Evolutionary conservation across 177 flowering plant species (phyloP).

Genomic region (Vitis hybrid): DNA sequence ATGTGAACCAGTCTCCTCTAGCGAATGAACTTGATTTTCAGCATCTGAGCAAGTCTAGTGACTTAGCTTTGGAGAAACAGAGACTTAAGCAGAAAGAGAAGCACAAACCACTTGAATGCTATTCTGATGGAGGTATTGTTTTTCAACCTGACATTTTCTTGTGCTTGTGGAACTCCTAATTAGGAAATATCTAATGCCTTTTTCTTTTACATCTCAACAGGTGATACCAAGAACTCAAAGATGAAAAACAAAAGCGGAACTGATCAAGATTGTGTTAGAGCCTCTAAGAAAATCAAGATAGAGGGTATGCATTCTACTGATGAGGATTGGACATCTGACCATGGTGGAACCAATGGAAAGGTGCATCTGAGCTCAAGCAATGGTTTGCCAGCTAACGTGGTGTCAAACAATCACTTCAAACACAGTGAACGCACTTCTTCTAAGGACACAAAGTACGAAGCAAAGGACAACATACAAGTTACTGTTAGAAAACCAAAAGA

Average conservation of each 20-base stretch:
- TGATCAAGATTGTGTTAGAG: constrained; percentile 27
- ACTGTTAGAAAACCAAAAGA: constrained; percentile 23
- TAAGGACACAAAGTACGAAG: constrained; percentile 29
- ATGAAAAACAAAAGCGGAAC: constrained; percentile 25
- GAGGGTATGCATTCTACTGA: constrained; percentile 21
- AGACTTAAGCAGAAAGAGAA: constrained; percentile 41
- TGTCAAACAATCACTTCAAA: constrained; percentile 30
- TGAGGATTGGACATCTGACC: constrained; percentile 29
- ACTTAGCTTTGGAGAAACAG: constrained; percentile 27
- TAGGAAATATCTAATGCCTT: not conserved
- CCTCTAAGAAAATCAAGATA: constrained; percentile 35
- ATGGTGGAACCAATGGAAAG: constrained; percentile 23
- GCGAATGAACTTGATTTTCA: constrained; percentile 26
- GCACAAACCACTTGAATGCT: constrained; percentile 23
- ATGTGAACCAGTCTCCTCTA: constrained; percentile 36
- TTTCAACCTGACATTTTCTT: constrained; percentile 2
- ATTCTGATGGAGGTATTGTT: constrained; percentile 39
- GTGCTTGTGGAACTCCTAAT: constrained; percentile 4
- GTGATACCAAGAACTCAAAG: constrained; percentile 26
- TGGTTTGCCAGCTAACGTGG: constrained; percentile 28
- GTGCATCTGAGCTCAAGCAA: constrained; percentile 27
- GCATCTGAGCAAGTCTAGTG: constrained; percentile 28
- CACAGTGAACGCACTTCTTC: constrained; percentile 17
- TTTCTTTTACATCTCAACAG: constrained; percentile 15
- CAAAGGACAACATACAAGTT: constrained; percentile 13